Conservation (phyloP, 2,329 filamentous ascomycete species). For the Phaeosphaeriaceae sp. region DNA sequence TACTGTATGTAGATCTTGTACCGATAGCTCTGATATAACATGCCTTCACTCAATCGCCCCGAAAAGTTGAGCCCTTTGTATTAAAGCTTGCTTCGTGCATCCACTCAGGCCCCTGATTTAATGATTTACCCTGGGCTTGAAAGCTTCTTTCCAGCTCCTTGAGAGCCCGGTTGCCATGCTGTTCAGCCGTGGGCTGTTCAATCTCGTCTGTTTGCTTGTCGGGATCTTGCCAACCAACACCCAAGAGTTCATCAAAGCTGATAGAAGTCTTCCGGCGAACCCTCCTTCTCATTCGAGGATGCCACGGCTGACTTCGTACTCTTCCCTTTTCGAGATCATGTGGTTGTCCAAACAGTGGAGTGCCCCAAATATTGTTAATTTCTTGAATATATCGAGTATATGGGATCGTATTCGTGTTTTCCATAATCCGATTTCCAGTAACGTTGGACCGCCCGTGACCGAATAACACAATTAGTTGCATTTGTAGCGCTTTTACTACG, state of each 20-base stretch:
- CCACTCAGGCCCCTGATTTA: not conserved
- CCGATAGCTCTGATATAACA: not conserved
- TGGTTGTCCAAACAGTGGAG: conserved; percentile 31
- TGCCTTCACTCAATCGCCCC: not conserved
- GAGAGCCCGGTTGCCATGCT: not conserved
- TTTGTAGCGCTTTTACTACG: conserved; percentile 35
- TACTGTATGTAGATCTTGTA: no score
- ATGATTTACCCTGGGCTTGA: not conserved
- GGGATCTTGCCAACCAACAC: conserved; percentile 4
- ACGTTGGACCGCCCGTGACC: conserved; percentile 27
- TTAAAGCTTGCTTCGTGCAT: conserved; percentile 4
- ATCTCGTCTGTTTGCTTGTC: not conserved
- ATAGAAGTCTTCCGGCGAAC: conserved; percentile 7
- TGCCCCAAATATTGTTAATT: conserved; percentile 41
- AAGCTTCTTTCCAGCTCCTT: not conserved
- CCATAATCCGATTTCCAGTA: conserved; percentile 35
- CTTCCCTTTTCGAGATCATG: conserved; percentile 10
- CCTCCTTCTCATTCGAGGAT: conserved; percentile 20
- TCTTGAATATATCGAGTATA: conserved; percentile 33
- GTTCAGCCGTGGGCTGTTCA: not conserved
- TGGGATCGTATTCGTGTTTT: conserved; percentile 22
- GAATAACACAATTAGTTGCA: conserved; percentile 39
- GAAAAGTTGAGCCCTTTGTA: not conserved
- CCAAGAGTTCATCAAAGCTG: conserved; percentile 12
- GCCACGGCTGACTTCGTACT: conserved; percentile 19